A percentile compares a stretch with the other conserved stretches of the same genome.
Conservation (phyloP, 257 asterid species). For the Jasminum sambac region DNA sequence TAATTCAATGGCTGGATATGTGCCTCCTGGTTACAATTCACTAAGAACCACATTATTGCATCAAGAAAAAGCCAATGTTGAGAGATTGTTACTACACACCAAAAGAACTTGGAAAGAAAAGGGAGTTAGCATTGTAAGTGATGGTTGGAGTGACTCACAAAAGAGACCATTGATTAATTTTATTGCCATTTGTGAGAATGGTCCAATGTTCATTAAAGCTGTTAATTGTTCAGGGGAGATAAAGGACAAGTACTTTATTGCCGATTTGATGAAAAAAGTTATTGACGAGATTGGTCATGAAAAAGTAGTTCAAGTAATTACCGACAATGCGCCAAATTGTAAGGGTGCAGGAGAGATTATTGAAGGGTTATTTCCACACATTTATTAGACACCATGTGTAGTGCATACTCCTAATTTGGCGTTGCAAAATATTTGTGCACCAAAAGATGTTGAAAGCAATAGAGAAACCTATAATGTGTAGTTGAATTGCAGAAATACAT, state of each 20-base stretch:
- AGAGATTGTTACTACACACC: background rate
- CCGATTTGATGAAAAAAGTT: background rate
- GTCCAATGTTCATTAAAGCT: slow-evolving; percentile 13
- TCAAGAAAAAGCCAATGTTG: slow-evolving; percentile 8
- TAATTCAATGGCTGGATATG: slow-evolving; percentile 6
- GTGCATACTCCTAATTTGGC: slow-evolving; percentile 27
- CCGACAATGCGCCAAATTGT: slow-evolving; percentile 9
- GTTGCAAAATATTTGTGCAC: slow-evolving; percentile 18
- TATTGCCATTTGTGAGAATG: slow-evolving; percentile 12
- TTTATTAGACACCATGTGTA: slow-evolving; percentile 23
- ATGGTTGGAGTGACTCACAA: slow-evolving; percentile 26
- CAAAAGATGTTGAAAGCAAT: slow-evolving; percentile 5
- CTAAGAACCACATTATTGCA: slow-evolving; percentile 18
- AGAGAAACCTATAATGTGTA: slow-evolving; percentile 6
- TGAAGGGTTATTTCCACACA: background rate
- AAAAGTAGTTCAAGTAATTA: slow-evolving; percentile 8
- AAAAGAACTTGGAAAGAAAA: slow-evolving; percentile 3
- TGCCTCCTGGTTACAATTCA: slow-evolving; percentile 10
- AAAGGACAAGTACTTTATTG: background rate
- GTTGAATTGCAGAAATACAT: background rate
- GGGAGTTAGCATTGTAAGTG: slow-evolving; percentile 6
- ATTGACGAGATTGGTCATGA: slow-evolving; percentile 1
- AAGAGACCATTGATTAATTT: slow-evolving; percentile 23
- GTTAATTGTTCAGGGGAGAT: slow-evolving; percentile 1
- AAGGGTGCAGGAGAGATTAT: background rate